Base-by-base conservation (phyloP, 257 asterid species). In the Voacanga thouarsii region DNA sequence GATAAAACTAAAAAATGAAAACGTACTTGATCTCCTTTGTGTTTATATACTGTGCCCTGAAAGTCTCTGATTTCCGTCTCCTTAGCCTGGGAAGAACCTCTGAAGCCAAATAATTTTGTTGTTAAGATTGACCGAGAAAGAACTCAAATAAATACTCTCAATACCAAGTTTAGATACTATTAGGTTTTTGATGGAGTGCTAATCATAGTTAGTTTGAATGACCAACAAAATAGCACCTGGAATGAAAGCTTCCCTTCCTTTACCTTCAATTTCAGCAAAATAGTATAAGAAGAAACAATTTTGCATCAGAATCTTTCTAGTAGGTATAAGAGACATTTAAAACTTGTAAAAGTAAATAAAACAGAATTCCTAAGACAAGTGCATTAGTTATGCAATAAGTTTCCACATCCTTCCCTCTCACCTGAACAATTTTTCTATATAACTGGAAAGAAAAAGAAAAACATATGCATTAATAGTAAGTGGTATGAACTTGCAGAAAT, bases 51-150 rank as follows among this genome's bases (percentile, higher is more conserved):
- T 96, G 99, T 76, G 94, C 90, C 87, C 99, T 87, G 76, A 87
- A 89, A 51, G 98, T 93, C 89, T 96, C 99, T 60, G 99, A 96
- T 61, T 88, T 96, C 72, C 99, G 93, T 83, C 99, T 86, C 83
- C 99, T 88, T 76, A 79, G 43, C 86, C 78, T 84, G 74, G 92
- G 93, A 83, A 88, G 86, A 83, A 79, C 81, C 72, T 87, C 99
- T 91, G 91, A 68, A 45, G 63, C 77, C 85, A 11, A 70, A 47
- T 47, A 8, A 76, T 24, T 8, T 51, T 57, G 39, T 16, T 51
- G 49, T 66, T 82, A 59, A 39, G 45, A 76, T 39, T 63, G 70
- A 55, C 70, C 75, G 45, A 30, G 3, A 37, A 61, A 24, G 65
- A 33, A 76, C 72, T 26, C 26, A 67, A 74, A 60, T 28, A 51